Conservation (phyloP, 73 alveolate genomes). For the Paramecium sexaurelia region DNA sequence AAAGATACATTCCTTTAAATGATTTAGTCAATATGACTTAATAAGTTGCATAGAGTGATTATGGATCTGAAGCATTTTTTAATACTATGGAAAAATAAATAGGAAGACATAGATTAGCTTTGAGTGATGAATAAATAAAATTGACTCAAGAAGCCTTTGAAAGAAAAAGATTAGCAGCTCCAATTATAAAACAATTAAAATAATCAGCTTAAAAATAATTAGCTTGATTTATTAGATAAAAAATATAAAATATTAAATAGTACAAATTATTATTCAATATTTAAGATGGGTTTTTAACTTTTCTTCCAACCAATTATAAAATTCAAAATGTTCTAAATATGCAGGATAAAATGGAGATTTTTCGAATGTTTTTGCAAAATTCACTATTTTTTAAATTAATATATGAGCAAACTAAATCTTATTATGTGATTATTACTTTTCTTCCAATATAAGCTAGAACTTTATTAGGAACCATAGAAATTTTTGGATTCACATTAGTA, state of each 20-base stretch:
- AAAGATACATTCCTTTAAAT: slow-evolving; percentile 40
- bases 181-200: neutral
- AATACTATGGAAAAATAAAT: slow-evolving; percentile 30
- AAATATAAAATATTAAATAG: neutral
- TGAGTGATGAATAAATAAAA: neutral
- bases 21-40: slow-evolving; percentile 24
- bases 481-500: slow-evolving; percentile 31
- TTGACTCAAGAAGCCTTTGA: slow-evolving; percentile 33
- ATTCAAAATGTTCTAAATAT: slow-evolving; percentile 23
- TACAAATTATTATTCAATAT: neutral
- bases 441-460: slow-evolving; percentile 52
- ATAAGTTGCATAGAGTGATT: slow-evolving; percentile 1
- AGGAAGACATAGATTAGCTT: slow-evolving; percentile 51
- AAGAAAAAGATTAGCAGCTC: slow-evolving; percentile 1
- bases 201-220: slow-evolving; percentile 27
- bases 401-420: slow-evolving; percentile 36
- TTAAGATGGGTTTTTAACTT: neutral
- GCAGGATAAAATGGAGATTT: slow-evolving; percentile 51
- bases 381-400: neutral
- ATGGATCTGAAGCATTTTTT: slow-evolving; percentile 24
- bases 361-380: slow-evolving; percentile 40
- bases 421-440: neutral
- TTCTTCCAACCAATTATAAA: slow-evolving; percentile 39
- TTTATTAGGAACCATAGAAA: slow-evolving; percentile 26
- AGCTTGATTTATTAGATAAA: slow-evolving; percentile 31